Percentiles rank a stretch among this genome's conserved stretches.
phyloP scores from a whole-genome alignment of 2,329 filamentous ascomycete genomes.

The Metarhizium brunneum region DNA sequence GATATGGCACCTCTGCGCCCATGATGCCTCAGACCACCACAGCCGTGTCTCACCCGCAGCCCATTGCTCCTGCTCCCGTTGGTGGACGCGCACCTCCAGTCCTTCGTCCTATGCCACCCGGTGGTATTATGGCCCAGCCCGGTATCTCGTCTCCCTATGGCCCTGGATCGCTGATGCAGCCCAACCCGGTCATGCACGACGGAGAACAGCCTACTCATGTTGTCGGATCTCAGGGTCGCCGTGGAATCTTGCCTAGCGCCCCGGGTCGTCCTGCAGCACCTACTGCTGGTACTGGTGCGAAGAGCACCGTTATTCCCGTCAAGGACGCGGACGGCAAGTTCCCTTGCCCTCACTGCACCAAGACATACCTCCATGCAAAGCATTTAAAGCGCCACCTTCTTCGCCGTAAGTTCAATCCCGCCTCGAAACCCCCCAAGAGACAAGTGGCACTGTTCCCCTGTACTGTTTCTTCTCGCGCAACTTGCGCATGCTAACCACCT shows the following conservation, averaged over 20 bases:
- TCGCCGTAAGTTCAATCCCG: constrained; percentile 63
- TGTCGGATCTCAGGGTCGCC: constrained; percentile 85
- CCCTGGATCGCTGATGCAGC: constrained; percentile 47
- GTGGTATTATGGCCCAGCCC: constrained; percentile 51
- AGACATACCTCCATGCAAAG: constrained; percentile 95
- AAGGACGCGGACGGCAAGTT: constrained; percentile 98
- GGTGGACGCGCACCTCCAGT: constrained; percentile 48
- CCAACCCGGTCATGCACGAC: constrained; percentile 45
- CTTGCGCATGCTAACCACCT: constrained; percentile 23
- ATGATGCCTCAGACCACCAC: constrained; percentile 61
- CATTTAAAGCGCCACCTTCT: constrained; percentile 94
- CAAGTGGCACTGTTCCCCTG: background rate
- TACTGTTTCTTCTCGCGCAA: constrained; percentile 3
- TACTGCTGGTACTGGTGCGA: constrained; percentile 57
- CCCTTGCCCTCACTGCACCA: constrained; percentile 94
- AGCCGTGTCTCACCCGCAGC: constrained; percentile 62
- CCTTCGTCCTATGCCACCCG: constrained; percentile 62
- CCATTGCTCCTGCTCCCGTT: constrained; percentile 63
- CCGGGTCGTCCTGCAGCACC: constrained; percentile 76
- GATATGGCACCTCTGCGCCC: constrained; percentile 44
- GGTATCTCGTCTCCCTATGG: constrained; percentile 52
- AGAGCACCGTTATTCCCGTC: constrained; percentile 77
- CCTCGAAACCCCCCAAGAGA: background rate
- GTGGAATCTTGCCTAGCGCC: constrained; percentile 85
- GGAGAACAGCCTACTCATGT: constrained; percentile 73